Evolutionary conservation across 306 rosid species (phyloP).

Genomic region (Trifolium dubium): DNA sequence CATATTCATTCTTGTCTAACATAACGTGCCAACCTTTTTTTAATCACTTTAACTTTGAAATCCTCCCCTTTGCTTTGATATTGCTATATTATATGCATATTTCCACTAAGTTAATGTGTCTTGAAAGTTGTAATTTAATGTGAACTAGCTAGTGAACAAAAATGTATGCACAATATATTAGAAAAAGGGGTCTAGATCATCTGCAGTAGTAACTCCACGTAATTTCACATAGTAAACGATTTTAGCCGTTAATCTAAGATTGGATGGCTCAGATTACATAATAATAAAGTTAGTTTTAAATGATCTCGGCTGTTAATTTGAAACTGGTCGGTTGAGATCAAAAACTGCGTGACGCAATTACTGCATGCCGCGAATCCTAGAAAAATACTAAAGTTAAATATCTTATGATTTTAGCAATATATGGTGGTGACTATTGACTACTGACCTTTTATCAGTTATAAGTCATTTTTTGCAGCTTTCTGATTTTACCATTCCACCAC

Average conservation of each 20-base stretch:
- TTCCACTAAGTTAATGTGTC: conserved; percentile 9
- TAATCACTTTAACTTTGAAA: conserved; percentile 1
- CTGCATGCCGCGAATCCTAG: not conserved
- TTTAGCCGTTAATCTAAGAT: not conserved
- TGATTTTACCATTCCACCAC: conserved; percentile 33
- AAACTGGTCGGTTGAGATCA: not conserved
- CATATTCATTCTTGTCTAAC: conserved; percentile 25
- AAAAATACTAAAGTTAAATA: not conserved
- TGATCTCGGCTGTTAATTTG: not conserved
- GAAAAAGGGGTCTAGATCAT: too few species aligned
- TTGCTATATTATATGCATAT: conserved; percentile 21
- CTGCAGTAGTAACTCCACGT: too few species aligned
- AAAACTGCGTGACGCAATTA: not conserved
- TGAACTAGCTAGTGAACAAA: conserved; percentile 25
- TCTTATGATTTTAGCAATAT: conserved; percentile 30
- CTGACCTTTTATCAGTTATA: conserved; percentile 30
- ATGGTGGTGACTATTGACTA: conserved; percentile 10
- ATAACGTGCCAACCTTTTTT: conserved; percentile 14
- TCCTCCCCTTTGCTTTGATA: conserved; percentile 35
- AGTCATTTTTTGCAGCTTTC: conserved; percentile 41
- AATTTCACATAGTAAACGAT: not conserved
- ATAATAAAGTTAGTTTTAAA: not conserved
- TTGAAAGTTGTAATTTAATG: conserved; percentile 23
- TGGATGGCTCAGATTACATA: not conserved
- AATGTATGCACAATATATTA: conserved; percentile 27